Conservation (phyloP, 306 rosid genomes). For the Herpetospermum pedunculosum region DNA sequence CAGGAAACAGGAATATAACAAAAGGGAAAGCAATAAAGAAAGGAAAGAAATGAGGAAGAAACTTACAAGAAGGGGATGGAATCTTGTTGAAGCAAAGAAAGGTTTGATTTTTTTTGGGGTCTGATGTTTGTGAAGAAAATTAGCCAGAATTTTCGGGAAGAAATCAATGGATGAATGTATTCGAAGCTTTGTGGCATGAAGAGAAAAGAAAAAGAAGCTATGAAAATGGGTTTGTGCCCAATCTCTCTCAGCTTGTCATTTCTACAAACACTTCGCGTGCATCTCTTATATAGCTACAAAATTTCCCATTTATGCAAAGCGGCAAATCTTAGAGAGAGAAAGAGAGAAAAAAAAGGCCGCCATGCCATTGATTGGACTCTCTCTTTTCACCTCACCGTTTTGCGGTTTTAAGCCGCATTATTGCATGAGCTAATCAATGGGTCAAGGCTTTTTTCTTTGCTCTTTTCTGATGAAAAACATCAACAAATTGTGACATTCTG, state of each 20-base stretch:
- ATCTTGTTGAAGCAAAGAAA: conserved; percentile 59
- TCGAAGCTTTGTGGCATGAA: conserved; percentile 7
- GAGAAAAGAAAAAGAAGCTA: not conserved
- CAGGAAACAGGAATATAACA: conserved; percentile 24
- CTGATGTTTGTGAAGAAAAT: not conserved
- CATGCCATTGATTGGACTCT: conserved; percentile 1
- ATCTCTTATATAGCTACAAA: not conserved
- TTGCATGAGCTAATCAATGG: conserved; percentile 1
- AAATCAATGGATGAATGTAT: conserved; percentile 3
- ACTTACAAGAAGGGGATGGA: conserved; percentile 58
- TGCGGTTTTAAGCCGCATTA: conserved; percentile 4
- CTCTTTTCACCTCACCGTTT: not conserved
- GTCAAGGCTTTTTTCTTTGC: not conserved
- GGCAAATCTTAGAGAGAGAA: not conserved
- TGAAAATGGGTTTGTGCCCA: not conserved
- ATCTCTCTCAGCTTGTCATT: not conserved
- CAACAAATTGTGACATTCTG: conserved; percentile 3
- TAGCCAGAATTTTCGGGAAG: not conserved
- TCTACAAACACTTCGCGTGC: conserved; percentile 7
- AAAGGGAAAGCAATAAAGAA: conserved; percentile 7
- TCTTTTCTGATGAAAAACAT: not conserved
- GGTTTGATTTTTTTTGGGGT: no score
- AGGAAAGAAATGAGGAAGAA: conserved; percentile 20
- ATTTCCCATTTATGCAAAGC: not conserved
- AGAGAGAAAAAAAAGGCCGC: not conserved